Base-by-base conservation (phyloP, 2,329 filamentous ascomycete genomes). In the Endocalyx cinctus region DNA sequence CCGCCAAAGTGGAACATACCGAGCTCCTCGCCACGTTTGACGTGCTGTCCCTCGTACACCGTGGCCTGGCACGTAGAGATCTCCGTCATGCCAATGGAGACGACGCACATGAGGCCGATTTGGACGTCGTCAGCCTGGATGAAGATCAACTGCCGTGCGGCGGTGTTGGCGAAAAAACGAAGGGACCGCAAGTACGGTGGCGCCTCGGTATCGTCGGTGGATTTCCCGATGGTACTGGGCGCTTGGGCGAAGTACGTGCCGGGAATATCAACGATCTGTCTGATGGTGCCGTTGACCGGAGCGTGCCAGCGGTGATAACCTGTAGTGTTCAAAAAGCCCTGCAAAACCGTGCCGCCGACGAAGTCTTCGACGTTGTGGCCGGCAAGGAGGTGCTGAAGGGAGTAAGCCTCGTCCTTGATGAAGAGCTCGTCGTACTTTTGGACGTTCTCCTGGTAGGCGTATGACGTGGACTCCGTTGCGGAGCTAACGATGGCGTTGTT, bases 1-100 rank as follows among this genome's bases (percentile, higher is more conserved):
- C 84, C 84, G n/a, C 84, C 84, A 52, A 82, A 87, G 51, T 88
- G 84, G 58, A 88, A 88, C 82, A 86, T 87, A 26, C 84, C 84
- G 25, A 79, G 66, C 61, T 87, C 63, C 5, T 87, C 74, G 2
- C 84, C 84, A 65, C 87, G 87, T 33, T 66, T 65, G 12, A 88
- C 51, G 33, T 70, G 67, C 52, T 87, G 70, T 0, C 81, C 82
- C 50, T 79, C 73, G 13, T 68, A 68, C 10, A 85, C 80, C 0
- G 76, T 82, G 30, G 85, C 78, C 32, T 87, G 81, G 48, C 82
- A 87, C 0, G 80, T 79, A 37, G 74, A 81, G 10, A 87, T 83
- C 58, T 89, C 84, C 26, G 78, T 79, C 84, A 88, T 87, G 2
- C 84, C 84, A 4, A 88, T 72, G 2, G 74, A 77, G 10, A 88